A percentile compares a stretch with the other conserved stretches of the same genome.
Evolutionary conservation across 495 filamentous ascomycete genomes (phyloP).

Genomic region (Aspergillus wentii): DNA sequence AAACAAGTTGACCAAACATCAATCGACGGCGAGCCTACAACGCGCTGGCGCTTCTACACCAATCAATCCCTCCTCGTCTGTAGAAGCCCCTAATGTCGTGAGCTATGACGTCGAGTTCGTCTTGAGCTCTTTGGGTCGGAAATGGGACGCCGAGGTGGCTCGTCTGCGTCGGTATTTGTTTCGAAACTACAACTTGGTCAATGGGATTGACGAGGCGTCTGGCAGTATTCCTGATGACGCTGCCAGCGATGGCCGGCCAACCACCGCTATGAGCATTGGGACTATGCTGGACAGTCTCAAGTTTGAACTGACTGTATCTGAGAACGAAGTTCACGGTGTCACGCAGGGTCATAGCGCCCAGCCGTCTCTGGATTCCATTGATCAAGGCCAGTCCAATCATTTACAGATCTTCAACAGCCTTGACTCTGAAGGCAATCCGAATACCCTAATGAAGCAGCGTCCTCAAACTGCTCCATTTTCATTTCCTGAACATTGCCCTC

Average conservation of each 20-base stretch:
- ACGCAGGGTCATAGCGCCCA: constrained; percentile 15
- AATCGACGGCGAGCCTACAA: constrained; percentile 15
- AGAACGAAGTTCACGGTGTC: constrained; percentile 25
- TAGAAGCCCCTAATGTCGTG: constrained; percentile 26
- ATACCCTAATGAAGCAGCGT: constrained; percentile 14
- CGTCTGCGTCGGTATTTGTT: constrained; percentile 54
- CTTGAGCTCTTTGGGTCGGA: constrained; percentile 51
- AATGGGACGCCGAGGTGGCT: constrained; percentile 57
- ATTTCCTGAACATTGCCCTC: constrained; percentile 11
- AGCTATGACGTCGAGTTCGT: constrained; percentile 48
- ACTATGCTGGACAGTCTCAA: constrained; percentile 39
- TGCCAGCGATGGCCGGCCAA: constrained; percentile 33
- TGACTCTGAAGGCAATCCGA: constrained; percentile 9
- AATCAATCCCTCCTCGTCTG: constrained; percentile 12
- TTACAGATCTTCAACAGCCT: constrained; percentile 18
- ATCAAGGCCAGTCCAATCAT: constrained; percentile 5
- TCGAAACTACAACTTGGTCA: constrained; percentile 55
- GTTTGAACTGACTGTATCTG: constrained; percentile 32
- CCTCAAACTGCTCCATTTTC: constrained; percentile 20
- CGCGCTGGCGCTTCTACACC: constrained; percentile 15
- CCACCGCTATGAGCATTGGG: constrained; percentile 32
- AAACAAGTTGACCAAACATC: constrained; percentile 30
- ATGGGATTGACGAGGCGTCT: constrained; percentile 30
- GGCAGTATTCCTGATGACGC: constrained; percentile 18
- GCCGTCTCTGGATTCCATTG: constrained; percentile 1